These are phyloP conservation scores for Termitomyces titanicus DNA, from an alignment of 768 basidiomycete species.

Conservation along the genomic window DNA sequence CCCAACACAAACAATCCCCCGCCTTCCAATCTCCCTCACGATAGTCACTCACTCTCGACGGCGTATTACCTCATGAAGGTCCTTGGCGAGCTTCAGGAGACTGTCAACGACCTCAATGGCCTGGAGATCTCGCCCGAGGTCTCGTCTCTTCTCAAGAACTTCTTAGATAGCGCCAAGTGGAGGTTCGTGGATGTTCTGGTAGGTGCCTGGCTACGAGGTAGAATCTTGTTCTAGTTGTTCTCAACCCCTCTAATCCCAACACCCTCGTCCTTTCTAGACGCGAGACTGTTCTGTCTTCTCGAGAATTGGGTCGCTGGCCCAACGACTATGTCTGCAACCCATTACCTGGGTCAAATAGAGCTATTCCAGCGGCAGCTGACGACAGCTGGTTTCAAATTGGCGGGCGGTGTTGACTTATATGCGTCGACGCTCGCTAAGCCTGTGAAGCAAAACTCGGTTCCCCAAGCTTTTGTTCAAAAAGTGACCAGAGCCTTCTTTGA, in stretches of 20 bases:
- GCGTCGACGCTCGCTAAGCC: slow-evolving; percentile 46
- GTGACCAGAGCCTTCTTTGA: slow-evolving; percentile 86
- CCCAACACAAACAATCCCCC: slow-evolving; percentile 35
- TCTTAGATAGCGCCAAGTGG: slow-evolving; percentile 85
- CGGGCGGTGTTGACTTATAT: slow-evolving; percentile 66
- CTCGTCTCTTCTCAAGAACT: slow-evolving; percentile 58
- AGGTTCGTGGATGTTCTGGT: slow-evolving; percentile 81
- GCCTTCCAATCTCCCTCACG: slow-evolving; percentile 60
- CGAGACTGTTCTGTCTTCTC: slow-evolving; percentile 74
- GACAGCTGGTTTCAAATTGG: slow-evolving; percentile 74
- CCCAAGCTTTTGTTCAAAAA: slow-evolving; percentile 63
- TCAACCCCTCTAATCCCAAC: not conserved
- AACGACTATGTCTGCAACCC: slow-evolving; percentile 60
- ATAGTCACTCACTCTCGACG: slow-evolving; percentile 81
- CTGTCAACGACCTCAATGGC: slow-evolving; percentile 70
- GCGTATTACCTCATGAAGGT: slow-evolving; percentile 78
- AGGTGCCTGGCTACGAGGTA: slow-evolving; percentile 81
- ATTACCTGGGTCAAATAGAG: slow-evolving; percentile 75
- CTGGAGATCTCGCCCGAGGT: slow-evolving; percentile 83
- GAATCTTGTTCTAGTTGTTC: slow-evolving; percentile 13
- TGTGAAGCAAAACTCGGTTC: slow-evolving; percentile 57
- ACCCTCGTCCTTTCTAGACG: slow-evolving; percentile 47
- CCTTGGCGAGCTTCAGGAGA: slow-evolving; percentile 83
- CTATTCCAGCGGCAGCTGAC: slow-evolving; percentile 77
- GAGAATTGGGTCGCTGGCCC: slow-evolving; percentile 81